Evolutionary conservation across 805 yeast species (phyloP), one percentile per base, ranked within the genome.

Genomic region (Metschnikowia kunwiensis): DNA sequence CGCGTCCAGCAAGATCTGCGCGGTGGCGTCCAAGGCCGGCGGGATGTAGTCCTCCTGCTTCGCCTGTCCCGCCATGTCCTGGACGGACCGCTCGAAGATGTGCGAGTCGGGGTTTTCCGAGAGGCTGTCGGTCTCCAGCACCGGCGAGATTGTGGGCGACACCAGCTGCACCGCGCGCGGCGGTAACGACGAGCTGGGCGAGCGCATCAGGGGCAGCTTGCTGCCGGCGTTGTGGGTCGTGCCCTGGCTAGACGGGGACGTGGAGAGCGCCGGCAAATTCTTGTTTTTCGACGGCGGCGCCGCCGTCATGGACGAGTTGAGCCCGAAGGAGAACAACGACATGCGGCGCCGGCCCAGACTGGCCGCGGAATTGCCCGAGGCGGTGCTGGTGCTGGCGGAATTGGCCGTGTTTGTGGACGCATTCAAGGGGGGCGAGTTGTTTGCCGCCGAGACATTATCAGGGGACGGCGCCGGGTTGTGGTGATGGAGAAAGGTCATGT

Each of bases 21-120:
- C 75, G 7, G 95, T 86, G 15, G 74, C 74, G 50, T 86, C 95
- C 48, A 86, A 65, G 5, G 86, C 86, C 0, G 96, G 89, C 2
- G 94, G 84, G 14, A 86, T 84, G 47, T 61, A 75, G 58, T 87
- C 84, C 57, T 86, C 81, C 7, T 65, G 59, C 23, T 72, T 65
- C 36, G 63, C 54, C 30, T 33, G 54, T 24, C 57, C 58, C 12
- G 44, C 30, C 38, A 46, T 41, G 36, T 65, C 71, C 41, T 66
- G 72, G 19, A 66, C 72, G 12, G 67, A 61, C 14, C 72, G 51
- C 49, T 68, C 74, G 43, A 68, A 68, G 31, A 68, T 68, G 41
- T 51, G 49, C 24, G 53, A 46, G 15, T 52, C 56, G 3, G 57
- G 56, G 30, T 42, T 41, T 31, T 53, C 50, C 15, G 42, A 34